Evolutionary conservation across 352 stramenopile genomes (phyloP), one percentile per base, ranked within the genome.

Genomic region (Phytophthora aleatoria): DNA sequence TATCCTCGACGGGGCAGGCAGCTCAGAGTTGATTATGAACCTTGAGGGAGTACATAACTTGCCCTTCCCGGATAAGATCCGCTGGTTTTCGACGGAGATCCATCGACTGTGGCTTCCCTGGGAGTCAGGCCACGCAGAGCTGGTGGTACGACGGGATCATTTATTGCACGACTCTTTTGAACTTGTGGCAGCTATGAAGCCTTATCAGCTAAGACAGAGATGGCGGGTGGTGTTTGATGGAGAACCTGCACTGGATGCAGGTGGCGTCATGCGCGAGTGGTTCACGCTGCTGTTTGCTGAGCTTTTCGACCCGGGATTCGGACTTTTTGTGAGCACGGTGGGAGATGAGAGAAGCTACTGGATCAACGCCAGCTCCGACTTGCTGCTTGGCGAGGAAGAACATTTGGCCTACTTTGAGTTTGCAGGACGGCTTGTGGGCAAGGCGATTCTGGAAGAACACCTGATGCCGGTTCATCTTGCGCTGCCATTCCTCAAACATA

Each of bases 181-280:
- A 33, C 74, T 94, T 35, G 78, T 97, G 24, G 72, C 77, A 35
- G 77, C 71, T 0, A 92, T 97, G 79, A 91, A 94, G 62, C 69
- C 75, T 13, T 90, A 85, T 54, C 85, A 96, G 53, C 79, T 97
- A 9, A 82, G 85, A 13, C 84, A 96, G 61, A 82, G 85, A 7
- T 91, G 83, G 81, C 77, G 86, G 12, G 85, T 96, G 16, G 81
- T 94, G 41, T 97, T 97, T 63, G 79, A 89, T 2, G 89, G 87
- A 26, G 90, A 97, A 52, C 82, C 87, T 0, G 91, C 75, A 1
- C 64, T 97, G 30, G 91, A 97, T 67, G 91, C 90, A 15, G 91
- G 91, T 31, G 91, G 89, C 8, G 77, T 97, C 27, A 92, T 96
- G 77, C 84, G 91, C 16, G 91, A 96, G 67, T 97, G 91, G 91